Percentiles rank a stretch among this genome's conserved stretches.
These are phyloP conservation scores for Verticillium klebahnii DNA, from an alignment of 2,329 filamentous ascomycete genomes.

Conservation along the genomic window DNA sequence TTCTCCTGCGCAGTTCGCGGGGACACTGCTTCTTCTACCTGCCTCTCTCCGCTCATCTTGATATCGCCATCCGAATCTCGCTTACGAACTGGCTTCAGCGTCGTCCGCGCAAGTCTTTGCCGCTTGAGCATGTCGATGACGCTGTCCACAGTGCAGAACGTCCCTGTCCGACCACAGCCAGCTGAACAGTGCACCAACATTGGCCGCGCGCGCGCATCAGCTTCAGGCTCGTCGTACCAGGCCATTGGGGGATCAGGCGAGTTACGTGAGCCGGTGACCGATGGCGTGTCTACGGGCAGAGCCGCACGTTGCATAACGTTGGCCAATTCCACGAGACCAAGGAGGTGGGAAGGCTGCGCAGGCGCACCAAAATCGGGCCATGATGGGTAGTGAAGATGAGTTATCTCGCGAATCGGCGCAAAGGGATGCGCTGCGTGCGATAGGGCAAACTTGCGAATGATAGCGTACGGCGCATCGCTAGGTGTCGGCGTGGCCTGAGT, in stretches of 20 bases:
- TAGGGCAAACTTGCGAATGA: conserved; percentile 82
- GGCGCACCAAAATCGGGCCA: conserved; percentile 98
- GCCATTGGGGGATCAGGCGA: conserved; percentile 29
- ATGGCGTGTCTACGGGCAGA: conserved; percentile 40
- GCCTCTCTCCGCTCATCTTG: conserved; percentile 32
- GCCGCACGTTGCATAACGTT: conserved; percentile 65
- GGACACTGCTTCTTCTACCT: conserved; percentile 22
- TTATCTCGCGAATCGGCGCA: conserved; percentile 83
- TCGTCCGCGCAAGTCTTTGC: conserved; percentile 49
- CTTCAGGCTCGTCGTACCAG: conserved; percentile 58
- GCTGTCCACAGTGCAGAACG: conserved; percentile 93
- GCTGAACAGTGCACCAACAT: conserved; percentile 94
- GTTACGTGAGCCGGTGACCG: conserved; percentile 23
- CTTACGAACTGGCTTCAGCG: conserved; percentile 11
- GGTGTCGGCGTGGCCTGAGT: conserved; percentile 18
- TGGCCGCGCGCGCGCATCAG: conserved; percentile 52
- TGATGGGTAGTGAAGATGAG: conserved; percentile 88
- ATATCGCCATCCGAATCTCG: conserved; percentile 41
- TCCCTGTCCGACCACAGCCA: conserved; percentile 90
- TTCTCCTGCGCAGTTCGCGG: conserved; percentile 19
- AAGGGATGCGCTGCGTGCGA: conserved; percentile 75
- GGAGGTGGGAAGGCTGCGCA: conserved; percentile 79
- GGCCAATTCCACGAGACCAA: conserved; percentile 85
- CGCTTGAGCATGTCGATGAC: conserved; percentile 95
- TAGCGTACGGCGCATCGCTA: conserved; percentile 67